Evolutionary conservation across 2,329 filamentous ascomycete species (phyloP), one percentile per base, ranked within the genome.

Genomic region (Botrytis sinoallii): DNA sequence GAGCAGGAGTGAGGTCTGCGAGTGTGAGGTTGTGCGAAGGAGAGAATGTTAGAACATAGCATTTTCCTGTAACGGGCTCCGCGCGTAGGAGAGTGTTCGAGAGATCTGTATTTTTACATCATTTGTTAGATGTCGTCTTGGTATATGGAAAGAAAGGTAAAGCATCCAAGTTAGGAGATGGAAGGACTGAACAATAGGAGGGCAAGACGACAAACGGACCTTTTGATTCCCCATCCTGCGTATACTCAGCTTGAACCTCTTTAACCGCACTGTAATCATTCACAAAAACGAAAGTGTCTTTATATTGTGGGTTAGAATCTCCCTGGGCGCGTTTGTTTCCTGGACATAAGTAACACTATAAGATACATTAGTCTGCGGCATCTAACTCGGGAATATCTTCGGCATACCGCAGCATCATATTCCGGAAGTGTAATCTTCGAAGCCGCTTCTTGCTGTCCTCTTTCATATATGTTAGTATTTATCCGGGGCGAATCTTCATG

Each of bases 201-300:
- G 3, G 18, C 14, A 20, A 46, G 29, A 35, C 22, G 5, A 44
- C 20, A 9, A 32, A 42, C n/a, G 25, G 4, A 82, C 76, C 76
- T 74, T 79, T 76, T 12, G 78, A 48, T 48, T 79, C 73, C 32
- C 65, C 75, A 48, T 79, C 77, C 22, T 77, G 84, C 32, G 85
- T 83, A 83, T 98, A 99, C 66, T 93, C 90, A 44, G 91, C 90
- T 83, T 99, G 96, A 76, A 93, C 87, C 83, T 98, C 95, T 84
- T 97, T 98, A 69, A 99, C 95, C 2, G 96, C 96, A 80, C 94
- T 97, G 84, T 96, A 99, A 82, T 99, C 96, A 80, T 99, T 99
- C 78, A 98, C 92, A 80, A 99, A 99, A 57, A 95, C 92, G 81
- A 97, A 98, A 0, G 94, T 97, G 79, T 89, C 89, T 70, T 92